Base-by-base conservation (phyloP, 2,329 filamentous ascomycete species). In the Verticillium nonalfalfae region DNA sequence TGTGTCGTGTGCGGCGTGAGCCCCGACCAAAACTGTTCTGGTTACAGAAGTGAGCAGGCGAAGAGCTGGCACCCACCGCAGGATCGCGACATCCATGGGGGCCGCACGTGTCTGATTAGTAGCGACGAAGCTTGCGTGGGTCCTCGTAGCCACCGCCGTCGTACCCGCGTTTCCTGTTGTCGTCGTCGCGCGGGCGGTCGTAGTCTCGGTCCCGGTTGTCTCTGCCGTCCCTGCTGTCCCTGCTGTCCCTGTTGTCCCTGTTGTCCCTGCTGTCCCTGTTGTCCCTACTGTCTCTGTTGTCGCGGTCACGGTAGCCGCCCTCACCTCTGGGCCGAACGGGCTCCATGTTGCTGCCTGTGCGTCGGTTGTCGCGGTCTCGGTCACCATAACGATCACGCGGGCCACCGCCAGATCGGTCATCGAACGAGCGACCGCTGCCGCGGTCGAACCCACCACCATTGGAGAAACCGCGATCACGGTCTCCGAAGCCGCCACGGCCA, bases 101-200 rank as follows among this genome's bases (percentile, higher is more conserved):
- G 26, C 26, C 26, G 26, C 5, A 56, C 61, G 64, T 68, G 72
- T 74, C 72, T 73, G 72, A 71, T 78, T 79, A 87, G 76, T 89
- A 89, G 66, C 86, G 84, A 66, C 86, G 85, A 64, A 88, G 72
- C 75, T 89, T 89, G 62, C 84, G 76, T 58, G 86, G 84, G 75
- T 97, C 93, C 71, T 97, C 92, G 77, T 93, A 89, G 66, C 85
- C 84, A 72, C 88, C 87, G 71, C 89, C 90, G 59, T 96, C 93
- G 75, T 90, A 92, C 59, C 87, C 82, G 72, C 88, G 85, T 81
- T 90, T 84, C 72, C 85, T 76, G 75, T 78, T 80, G 66, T 85
- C 83, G 67, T 86, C 84, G 59, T 85, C 83, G 65, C 81, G 77
- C 61, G 80, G 81, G 66, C 82, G 76, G 72, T 87, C 85, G 72